Evolutionary conservation across 2,329 filamentous ascomycete genomes (phyloP), one percentile per base, ranked within the genome.

Genomic region (Beauveria asiatica): DNA sequence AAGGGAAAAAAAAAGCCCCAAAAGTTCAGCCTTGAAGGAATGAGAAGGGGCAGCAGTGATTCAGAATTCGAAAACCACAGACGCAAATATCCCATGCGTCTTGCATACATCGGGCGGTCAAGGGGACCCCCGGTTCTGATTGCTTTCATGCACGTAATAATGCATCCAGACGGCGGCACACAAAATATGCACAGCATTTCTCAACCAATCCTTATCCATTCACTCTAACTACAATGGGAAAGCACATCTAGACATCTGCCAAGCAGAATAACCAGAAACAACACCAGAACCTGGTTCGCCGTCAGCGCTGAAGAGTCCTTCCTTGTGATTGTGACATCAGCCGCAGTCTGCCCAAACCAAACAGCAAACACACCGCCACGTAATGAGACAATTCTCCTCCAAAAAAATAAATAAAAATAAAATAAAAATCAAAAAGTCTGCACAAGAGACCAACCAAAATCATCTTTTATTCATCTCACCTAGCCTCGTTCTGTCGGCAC

Each of bases 251-350:
- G 9, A 46, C n/a, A 23, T 46, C 21, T 46, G 23, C 17, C 27
- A 19, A 51, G 13, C 27, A 33, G n/a, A 33, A 50, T 33, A 10
- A 33, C 30, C 10, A 33, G 30, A 13, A 25, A 27, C 21, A 49
- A n/a, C 21, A 49, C 2, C 16, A 23, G 23, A 21, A 37, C 50
- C 16, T 39, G 33, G 33, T 41, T 33, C 30, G 30, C 30, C 13
- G 30, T 23, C 30, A 17, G 30, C 33, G 19, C 13, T 37, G 21
- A 37, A 52, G 49, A 52, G 37, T 16, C 19, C 10, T 30, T 16
- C 19, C 10, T 30, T 54, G 52, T 54, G 52, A 54, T 54, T 54
- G 52, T 54, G 52, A 54, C 52, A 54, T 54, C 52, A 54, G 52
- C 52, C 52, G 52, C 52, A 44, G 39, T 21, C 39, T 27, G n/a